Percentiles rank a stretch among this genome's conserved stretches.
These are phyloP conservation scores for Magnolia changhungtana DNA, from an alignment of 164 flowering plant species.

Conservation along the genomic window DNA sequence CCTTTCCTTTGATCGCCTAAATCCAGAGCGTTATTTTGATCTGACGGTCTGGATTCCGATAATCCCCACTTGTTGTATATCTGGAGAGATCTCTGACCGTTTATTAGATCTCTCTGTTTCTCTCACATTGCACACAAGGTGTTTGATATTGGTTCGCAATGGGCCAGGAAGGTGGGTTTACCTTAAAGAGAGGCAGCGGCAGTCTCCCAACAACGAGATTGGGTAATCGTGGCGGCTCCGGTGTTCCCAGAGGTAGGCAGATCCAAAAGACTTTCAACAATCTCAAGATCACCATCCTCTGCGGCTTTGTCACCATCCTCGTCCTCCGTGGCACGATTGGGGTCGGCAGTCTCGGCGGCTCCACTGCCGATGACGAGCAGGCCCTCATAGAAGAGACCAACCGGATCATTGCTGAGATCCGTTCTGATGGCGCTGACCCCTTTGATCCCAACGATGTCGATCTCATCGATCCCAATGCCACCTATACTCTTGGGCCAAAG, in stretches of 20 bases:
- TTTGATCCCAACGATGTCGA: slow-evolving; percentile 23
- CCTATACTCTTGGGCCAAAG: slow-evolving; percentile 69
- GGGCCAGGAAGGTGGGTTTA: slow-evolving; percentile 1
- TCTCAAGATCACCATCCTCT: slow-evolving; percentile 81
- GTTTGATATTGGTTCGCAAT: neutral
- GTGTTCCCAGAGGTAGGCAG: slow-evolving; percentile 56
- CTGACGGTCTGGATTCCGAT: too few species aligned
- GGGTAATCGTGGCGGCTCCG: slow-evolving; percentile 12
- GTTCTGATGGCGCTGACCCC: slow-evolving; percentile 59
- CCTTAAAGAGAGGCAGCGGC: neutral
- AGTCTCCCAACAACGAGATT: slow-evolving; percentile 25
- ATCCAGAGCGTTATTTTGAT: too few species aligned
- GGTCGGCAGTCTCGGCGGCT: slow-evolving; percentile 46
- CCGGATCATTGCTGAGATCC: slow-evolving; percentile 70
- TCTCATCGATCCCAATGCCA: slow-evolving; percentile 28
- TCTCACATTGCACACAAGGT: too few species aligned
- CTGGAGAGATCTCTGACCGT: too few species aligned
- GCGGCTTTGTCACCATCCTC: slow-evolving; percentile 83
- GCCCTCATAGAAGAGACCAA: slow-evolving; percentile 52
- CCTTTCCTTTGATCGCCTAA: too few species aligned
- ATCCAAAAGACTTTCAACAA: slow-evolving; percentile 80
- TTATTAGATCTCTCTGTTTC: too few species aligned
- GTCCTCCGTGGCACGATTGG: slow-evolving; percentile 92
- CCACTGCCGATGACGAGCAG: slow-evolving; percentile 44
- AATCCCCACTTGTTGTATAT: too few species aligned